Evolutionary conservation across 2,329 filamentous ascomycete genomes (phyloP).

Genomic region (Exserohilum turcica): DNA sequence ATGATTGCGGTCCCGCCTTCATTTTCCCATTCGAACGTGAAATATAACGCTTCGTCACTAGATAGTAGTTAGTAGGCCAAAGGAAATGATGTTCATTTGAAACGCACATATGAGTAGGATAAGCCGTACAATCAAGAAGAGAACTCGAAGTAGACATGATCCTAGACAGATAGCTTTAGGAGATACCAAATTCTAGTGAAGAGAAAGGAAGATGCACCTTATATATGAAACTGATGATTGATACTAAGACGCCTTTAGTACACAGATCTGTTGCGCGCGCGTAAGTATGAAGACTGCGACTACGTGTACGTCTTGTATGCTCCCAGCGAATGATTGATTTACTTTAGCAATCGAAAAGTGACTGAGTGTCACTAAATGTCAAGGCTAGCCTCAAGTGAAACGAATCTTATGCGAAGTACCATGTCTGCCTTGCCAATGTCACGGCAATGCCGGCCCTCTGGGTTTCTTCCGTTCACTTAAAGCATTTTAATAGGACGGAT

Average conservation of each 20-base stretch:
- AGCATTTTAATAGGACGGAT: neutral
- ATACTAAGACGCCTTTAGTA: neutral
- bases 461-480: neutral
- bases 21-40: neutral
- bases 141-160: neutral
- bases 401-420: neutral
- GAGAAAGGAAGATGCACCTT: too few species aligned
- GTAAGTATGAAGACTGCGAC: neutral
- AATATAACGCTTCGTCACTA: neutral
- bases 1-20: neutral
- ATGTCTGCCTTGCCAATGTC: neutral
- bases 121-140: neutral
- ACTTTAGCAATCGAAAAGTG: neutral
- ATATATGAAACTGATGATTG: too few species aligned
- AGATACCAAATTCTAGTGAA: too few species aligned
- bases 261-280: neutral
- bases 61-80: neutral
- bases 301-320: too few species aligned
- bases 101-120: neutral
- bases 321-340: neutral
- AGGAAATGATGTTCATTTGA: neutral
- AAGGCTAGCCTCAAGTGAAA: neutral
- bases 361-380: neutral
- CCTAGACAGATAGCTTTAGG: neutral
- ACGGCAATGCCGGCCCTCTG: neutral